A percentile compares a stretch with the other conserved stretches of the same genome.
phyloP scores from a whole-genome alignment of 2,329 filamentous ascomycete genomes.

The Trichoderma harzianum region DNA sequence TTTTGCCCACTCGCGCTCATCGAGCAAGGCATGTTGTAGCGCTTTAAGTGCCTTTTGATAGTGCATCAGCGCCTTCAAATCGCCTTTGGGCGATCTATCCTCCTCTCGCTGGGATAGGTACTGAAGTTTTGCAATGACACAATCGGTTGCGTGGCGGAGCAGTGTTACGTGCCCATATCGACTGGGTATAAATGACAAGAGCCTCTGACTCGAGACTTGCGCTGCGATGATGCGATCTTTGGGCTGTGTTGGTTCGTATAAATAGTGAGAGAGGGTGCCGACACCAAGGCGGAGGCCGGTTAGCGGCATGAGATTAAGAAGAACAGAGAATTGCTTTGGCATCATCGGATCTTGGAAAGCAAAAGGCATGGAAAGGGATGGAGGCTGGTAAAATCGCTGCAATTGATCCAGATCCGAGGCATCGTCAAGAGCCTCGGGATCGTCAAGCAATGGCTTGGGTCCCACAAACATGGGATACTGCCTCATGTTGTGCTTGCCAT shows the following conservation, averaged over 20 bases:
- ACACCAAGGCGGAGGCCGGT: slow-evolving; percentile 8
- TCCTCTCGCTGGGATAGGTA: neutral
- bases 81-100: neutral
- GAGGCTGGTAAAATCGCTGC: neutral
- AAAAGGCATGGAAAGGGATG: neutral
- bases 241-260: slow-evolving; percentile 3
- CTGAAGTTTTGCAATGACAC: slow-evolving; percentile 7
- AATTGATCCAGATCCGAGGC: neutral
- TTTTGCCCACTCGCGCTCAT: slow-evolving; percentile 2
- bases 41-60: slow-evolving; percentile 9
- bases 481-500: slow-evolving; percentile 12
- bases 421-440: neutral
- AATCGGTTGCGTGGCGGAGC: slow-evolving; percentile 7
- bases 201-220: slow-evolving; percentile 3
- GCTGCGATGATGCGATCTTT: neutral
- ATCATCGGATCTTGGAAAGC: neutral
- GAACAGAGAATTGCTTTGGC: slow-evolving; percentile 4
- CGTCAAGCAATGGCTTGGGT: neutral
- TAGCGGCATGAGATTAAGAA: slow-evolving; percentile 6
- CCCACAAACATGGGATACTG: slow-evolving; percentile 1
- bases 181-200: slow-evolving; percentile 4
- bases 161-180: neutral
- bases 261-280: neutral
- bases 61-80: neutral
- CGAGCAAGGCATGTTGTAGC: neutral